phyloP scores from a whole-genome alignment of 2,329 filamentous ascomycete genomes.

The Davidsoniella neocaledoniae region DNA sequence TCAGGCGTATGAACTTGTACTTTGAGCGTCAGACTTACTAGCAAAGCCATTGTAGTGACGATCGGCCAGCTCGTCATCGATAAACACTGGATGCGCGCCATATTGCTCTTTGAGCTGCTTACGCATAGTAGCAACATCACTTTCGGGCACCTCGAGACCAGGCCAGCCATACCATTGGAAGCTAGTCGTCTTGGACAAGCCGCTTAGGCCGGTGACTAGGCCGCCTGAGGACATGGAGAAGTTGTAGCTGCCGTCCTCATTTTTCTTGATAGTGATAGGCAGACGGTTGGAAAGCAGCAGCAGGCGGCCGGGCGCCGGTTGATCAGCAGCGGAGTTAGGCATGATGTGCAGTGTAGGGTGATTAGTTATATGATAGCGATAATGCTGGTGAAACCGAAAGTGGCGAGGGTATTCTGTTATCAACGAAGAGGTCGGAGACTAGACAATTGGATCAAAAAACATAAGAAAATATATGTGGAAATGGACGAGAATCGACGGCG shows the following conservation, averaged over 20 bases:
- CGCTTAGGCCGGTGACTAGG: constrained; percentile 82
- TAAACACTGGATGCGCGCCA: constrained; percentile 78
- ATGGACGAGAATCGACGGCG: background rate
- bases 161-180: constrained; percentile 99
- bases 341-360: constrained; percentile 16
- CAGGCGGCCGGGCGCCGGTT: constrained; percentile 33
- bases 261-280: constrained; percentile 90
- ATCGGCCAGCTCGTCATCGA: constrained; percentile 85
- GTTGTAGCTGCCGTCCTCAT: constrained; percentile 77
- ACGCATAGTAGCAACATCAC: constrained; percentile 58
- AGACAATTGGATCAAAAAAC: background rate
- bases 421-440: background rate
- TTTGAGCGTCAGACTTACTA: constrained; percentile 38
- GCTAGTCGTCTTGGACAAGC: constrained; percentile 76
- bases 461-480: background rate
- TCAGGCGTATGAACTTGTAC: too few relatives aligned
- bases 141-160: constrained; percentile 75
- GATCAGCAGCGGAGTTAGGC: constrained; percentile 22
- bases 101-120: constrained; percentile 73
- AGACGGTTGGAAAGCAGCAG: constrained; percentile 87
- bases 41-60: constrained; percentile 97
- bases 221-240: constrained; percentile 97
- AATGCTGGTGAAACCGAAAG: background rate
- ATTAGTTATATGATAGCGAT: background rate
- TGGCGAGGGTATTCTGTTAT: background rate